Evolutionary conservation across 257 asterid species (phyloP).

Genomic region (Cynanchum wilfordii): DNA sequence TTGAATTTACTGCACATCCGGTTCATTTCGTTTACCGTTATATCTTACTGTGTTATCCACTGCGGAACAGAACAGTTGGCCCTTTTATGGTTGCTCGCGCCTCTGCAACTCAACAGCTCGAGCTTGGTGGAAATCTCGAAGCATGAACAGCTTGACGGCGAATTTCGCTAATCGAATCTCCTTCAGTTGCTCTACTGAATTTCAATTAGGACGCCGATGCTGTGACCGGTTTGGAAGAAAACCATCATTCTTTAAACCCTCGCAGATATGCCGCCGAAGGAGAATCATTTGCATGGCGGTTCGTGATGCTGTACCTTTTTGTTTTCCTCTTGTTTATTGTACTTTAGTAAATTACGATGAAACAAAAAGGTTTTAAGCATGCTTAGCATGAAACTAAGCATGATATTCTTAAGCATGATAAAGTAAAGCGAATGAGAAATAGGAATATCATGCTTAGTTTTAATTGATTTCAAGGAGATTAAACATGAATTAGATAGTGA

Average conservation of each 20-base stretch:
- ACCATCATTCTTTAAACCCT: slow-evolving; percentile 25
- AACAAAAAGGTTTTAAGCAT: too few relatives aligned
- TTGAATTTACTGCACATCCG: background rate
- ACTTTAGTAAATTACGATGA: background rate
- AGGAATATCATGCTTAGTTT: background rate
- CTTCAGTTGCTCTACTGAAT: slow-evolving; percentile 36
- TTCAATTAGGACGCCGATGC: slow-evolving; percentile 27
- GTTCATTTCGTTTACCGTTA: background rate
- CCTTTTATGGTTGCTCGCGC: background rate
- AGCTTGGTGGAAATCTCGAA: background rate
- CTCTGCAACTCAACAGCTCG: slow-evolving; percentile 5
- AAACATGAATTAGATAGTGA: background rate
- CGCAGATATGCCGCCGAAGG: slow-evolving; percentile 25
- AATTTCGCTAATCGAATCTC: slow-evolving; percentile 45
- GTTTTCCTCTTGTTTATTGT: background rate
- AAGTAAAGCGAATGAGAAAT: too few relatives aligned
- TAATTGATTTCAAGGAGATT: background rate
- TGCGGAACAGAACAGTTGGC: background rate
- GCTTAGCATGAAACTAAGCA: too few relatives aligned
- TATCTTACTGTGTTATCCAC: slow-evolving; percentile 3
- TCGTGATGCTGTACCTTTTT: slow-evolving; percentile 9
- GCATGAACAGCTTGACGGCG: slow-evolving; percentile 57
- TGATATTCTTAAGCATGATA: too few relatives aligned
- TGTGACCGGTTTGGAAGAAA: slow-evolving; percentile 10
- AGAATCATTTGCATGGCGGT: slow-evolving; percentile 90